Conservation (phyloP, 768 basidiomycete genomes). For the Fibroporia radiculosa region DNA sequence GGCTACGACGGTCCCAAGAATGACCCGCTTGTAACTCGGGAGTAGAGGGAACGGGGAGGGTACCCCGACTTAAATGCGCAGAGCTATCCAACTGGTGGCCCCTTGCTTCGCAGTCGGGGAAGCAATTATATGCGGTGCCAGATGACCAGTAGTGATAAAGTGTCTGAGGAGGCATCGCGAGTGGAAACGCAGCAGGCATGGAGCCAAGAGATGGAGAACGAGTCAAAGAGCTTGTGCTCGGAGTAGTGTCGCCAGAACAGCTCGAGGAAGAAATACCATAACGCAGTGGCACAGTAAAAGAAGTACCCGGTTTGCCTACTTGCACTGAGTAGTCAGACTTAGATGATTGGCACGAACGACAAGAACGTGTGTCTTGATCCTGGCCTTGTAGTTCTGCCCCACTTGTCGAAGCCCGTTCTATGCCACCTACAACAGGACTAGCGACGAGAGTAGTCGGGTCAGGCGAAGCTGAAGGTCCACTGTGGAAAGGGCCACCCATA, state of each 20-base stretch:
- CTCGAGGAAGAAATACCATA: neutral
- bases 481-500: neutral
- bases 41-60: neutral
- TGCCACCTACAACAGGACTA: too few relatives aligned
- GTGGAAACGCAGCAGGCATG: slow-evolving; percentile 3
- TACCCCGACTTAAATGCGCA: neutral
- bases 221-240: neutral
- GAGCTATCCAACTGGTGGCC: neutral
- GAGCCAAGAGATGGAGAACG: slow-evolving; percentile 5
- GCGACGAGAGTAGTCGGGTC: too few relatives aligned
- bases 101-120: too few relatives aligned
- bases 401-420: too few relatives aligned
- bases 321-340: neutral
- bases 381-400: too few relatives aligned
- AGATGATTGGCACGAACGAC: too few relatives aligned
- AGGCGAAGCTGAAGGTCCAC: neutral
- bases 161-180: neutral
- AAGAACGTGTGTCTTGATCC: too few relatives aligned
- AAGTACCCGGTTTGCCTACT: slow-evolving; percentile 5
- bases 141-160: neutral
- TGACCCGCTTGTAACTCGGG: neutral
- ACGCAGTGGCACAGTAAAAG: slow-evolving; percentile 9
- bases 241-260: neutral
- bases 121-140: neutral
- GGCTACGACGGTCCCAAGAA: neutral